phyloP scores from a whole-genome alignment of 176 grass and related monocot genomes.

The Oryza australiensis region DNA sequence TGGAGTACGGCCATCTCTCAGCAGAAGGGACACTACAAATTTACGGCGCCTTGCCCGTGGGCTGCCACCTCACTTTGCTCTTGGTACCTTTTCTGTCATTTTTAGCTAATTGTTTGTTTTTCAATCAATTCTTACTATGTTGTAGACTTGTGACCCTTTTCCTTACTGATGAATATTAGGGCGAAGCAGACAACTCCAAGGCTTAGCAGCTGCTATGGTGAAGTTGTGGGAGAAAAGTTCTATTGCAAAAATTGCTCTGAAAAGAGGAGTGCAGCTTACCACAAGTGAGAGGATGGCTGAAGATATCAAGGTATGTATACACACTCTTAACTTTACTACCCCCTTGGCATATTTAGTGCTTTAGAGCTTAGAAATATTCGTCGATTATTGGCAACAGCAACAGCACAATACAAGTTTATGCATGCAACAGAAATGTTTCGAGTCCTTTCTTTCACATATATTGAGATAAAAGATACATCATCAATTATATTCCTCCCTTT shows the following conservation, averaged over 20 bases:
- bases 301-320: conserved; percentile 79
- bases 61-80: conserved; percentile 89
- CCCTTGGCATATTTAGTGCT: background rate
- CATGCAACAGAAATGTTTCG: conserved; percentile 20
- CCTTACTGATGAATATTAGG: conserved; percentile 48
- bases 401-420: background rate
- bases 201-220: conserved; percentile 77
- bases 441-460: conserved; percentile 10
- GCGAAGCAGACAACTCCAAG: conserved; percentile 89
- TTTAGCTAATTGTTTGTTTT: conserved; percentile 28
- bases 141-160: conserved; percentile 9
- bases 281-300: conserved; percentile 97
- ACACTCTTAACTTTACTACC: conserved; percentile 6
- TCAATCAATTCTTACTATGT: conserved; percentile 5
- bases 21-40: conserved; percentile 65
- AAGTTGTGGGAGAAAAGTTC: conserved; percentile 95
- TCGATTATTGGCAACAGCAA: background rate
- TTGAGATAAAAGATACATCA: background rate
- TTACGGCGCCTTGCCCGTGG: conserved; percentile 73
- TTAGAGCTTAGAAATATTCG: conserved; percentile 5
- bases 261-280: conserved; percentile 87
- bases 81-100: conserved; percentile 59
- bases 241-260: conserved; percentile 90
- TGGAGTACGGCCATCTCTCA: conserved; percentile 64
- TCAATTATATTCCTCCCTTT: background rate